Conservation (phyloP, 2,329 filamentous ascomycete species). For the Xylariaceae sp. region DNA sequence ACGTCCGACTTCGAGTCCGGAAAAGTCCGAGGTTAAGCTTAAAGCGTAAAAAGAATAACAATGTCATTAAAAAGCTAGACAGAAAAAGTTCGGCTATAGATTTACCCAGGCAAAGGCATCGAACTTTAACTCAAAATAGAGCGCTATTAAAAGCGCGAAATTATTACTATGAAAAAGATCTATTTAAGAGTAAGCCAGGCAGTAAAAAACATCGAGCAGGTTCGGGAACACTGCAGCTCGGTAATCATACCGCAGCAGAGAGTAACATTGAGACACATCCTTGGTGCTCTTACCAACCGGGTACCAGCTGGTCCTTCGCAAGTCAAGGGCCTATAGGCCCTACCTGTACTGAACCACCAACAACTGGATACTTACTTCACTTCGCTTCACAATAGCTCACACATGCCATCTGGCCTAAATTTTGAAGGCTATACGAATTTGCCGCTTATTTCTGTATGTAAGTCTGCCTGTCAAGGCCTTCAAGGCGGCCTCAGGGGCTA, state of each 20-base stretch:
- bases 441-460: neutral
- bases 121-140: slow-evolving; percentile 33
- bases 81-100: slow-evolving; percentile 25
- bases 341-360: slow-evolving; percentile 35
- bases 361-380: slow-evolving; percentile 39
- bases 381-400: slow-evolving; percentile 32
- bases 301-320: slow-evolving; percentile 29
- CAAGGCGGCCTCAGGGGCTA: neutral
- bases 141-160: slow-evolving; percentile 34
- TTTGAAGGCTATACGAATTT: too few relatives aligned
- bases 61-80: slow-evolving; percentile 35
- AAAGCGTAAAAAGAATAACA: slow-evolving; percentile 53
- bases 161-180: slow-evolving; percentile 34
- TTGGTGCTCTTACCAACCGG: slow-evolving; percentile 34
- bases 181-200: slow-evolving; percentile 32
- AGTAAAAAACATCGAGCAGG: slow-evolving; percentile 36
- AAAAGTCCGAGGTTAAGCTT: slow-evolving; percentile 75
- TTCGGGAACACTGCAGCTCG: slow-evolving; percentile 32
- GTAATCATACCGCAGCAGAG: slow-evolving; percentile 32
- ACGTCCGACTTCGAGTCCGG: slow-evolving; percentile 79
- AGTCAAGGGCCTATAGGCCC: slow-evolving; percentile 32
- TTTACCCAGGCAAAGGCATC: slow-evolving; percentile 19
- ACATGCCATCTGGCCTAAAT: too few relatives aligned
- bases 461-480: neutral
- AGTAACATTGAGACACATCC: slow-evolving; percentile 35